Evolutionary conservation across 805 yeast genomes (phyloP), one percentile per base, ranked within the genome.

Genomic region (Ogataea corticis): DNA sequence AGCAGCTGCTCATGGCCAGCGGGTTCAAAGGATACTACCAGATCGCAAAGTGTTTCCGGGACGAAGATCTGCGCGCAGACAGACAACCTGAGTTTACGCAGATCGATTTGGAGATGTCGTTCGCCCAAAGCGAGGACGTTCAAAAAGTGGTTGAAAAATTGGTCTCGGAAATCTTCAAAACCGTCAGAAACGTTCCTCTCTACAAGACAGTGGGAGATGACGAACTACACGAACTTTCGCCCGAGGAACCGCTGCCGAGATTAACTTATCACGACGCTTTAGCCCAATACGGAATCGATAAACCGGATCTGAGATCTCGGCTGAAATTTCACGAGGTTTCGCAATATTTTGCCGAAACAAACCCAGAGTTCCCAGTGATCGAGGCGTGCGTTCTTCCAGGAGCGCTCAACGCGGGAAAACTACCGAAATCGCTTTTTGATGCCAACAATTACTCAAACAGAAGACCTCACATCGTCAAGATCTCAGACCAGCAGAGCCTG

Each of bases 1-100:
- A 94, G 61, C 99, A 94, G 66, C 71, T 94, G 33, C 70, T 94
- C 28, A 94, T 94, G 90, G 96, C 97, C 1, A 84, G 96, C 33
- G 99, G 99, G 1, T 80, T 94, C 32, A 76, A 85, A 41, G 75
- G 80, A 39, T 94, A 94, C 65, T 94, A 80, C 65, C 99, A 94
- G 67, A 71, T 94, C 32, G 98, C 99, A 3, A 83, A 80, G 58
- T 94, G 99, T 63, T 94, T 94, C 63, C 75, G 99, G 53, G 99
- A 94, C 63, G 99, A 94, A 64, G 98, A 94, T 67, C 73, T 94
- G 46, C 76, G 99, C 48, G 83, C 88, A 1, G 99, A 94, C 64
- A 78, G 99, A 65, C 99, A 94, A 66, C 98, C 98, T 0, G 99
- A 94, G 63, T 94, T 94, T 63, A 94, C 99, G 0, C 99, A 94